phyloP scores from a whole-genome alignment of 352 stramenopile genomes.

The Pythium chondricola region DNA sequence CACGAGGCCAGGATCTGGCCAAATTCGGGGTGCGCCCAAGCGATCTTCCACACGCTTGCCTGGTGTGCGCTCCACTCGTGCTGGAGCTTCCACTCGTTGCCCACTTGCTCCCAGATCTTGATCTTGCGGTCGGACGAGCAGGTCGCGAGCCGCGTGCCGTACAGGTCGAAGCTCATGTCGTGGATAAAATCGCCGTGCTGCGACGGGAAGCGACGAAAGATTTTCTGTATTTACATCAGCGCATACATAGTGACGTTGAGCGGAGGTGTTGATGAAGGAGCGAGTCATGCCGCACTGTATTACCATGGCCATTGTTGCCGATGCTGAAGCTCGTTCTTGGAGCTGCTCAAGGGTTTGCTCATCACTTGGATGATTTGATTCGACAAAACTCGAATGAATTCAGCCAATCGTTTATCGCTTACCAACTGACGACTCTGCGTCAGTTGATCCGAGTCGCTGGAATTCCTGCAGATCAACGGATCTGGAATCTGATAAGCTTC shows the following conservation, averaged over 20 bases:
- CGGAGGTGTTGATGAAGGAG: background rate
- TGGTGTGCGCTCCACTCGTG: slow-evolving; percentile 89
- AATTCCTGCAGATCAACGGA: too few species aligned
- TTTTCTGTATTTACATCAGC: slow-evolving; percentile 28
- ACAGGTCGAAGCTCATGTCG: slow-evolving; percentile 92
- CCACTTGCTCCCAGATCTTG: slow-evolving; percentile 86
- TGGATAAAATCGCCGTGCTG: slow-evolving; percentile 89
- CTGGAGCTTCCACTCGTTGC: slow-evolving; percentile 78
- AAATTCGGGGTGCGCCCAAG: slow-evolving; percentile 95
- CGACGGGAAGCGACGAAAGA: slow-evolving; percentile 80
- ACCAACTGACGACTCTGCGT: too few species aligned
- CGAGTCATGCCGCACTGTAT: too few species aligned
- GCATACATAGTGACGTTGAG: background rate
- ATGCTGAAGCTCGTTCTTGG: too few species aligned
- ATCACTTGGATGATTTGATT: too few species aligned
- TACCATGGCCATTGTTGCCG: too few species aligned
- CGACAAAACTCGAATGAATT: too few species aligned
- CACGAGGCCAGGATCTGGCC: slow-evolving; percentile 93
- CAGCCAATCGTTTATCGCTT: too few species aligned
- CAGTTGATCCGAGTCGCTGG: too few species aligned
- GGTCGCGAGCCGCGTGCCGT: slow-evolving; percentile 86
- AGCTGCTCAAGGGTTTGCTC: too few species aligned
- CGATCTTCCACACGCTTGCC: slow-evolving; percentile 90
- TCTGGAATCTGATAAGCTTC: too few species aligned
- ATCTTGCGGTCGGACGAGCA: slow-evolving; percentile 91